phyloP scores from a whole-genome alignment of 2,329 filamentous ascomycete genomes.

The Dactylellina sp. region DNA sequence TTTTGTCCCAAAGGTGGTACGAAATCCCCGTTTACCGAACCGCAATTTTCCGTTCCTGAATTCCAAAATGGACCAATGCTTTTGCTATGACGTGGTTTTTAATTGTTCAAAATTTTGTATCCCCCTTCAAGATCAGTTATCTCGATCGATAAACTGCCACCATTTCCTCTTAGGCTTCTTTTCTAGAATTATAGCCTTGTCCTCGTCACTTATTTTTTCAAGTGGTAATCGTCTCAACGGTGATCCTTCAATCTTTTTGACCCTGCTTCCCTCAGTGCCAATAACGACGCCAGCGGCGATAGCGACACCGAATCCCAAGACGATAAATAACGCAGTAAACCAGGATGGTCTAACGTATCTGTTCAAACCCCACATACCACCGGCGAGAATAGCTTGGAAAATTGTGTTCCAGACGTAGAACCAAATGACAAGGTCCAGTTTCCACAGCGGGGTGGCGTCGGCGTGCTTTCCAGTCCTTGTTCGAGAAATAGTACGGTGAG shows the following conservation, averaged over 20 bases:
- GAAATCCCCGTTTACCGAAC: background rate
- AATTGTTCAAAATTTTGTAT: constrained; percentile 15
- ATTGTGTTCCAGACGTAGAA: constrained; percentile 82
- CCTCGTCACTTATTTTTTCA: constrained; percentile 43
- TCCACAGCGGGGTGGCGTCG: constrained; percentile 81
- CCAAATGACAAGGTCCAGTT: constrained; percentile 83
- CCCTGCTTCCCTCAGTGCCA: constrained; percentile 76
- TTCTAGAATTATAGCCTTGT: constrained; percentile 40
- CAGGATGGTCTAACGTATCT: constrained; percentile 79
- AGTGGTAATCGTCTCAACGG: constrained; percentile 38
- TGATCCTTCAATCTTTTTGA: constrained; percentile 76
- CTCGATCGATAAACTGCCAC: constrained; percentile 51
- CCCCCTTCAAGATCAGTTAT: constrained; percentile 35
- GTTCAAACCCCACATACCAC: constrained; percentile 86
- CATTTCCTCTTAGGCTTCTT: constrained; percentile 39
- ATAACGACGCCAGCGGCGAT: constrained; percentile 76
- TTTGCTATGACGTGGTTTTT: constrained; percentile 36
- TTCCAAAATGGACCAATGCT: constrained; percentile 19
- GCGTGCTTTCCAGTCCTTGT: constrained; percentile 72
- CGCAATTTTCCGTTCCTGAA: constrained; percentile 15
- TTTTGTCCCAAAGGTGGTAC: constrained; percentile 4
- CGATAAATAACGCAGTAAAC: constrained; percentile 83
- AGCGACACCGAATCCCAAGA: constrained; percentile 76
- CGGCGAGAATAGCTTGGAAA: constrained; percentile 77
- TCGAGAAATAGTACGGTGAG: constrained; percentile 62